Evolutionary conservation across 2,329 filamentous ascomycete genomes (phyloP), one percentile per base, ranked within the genome.

Genomic region (Drechslera avenae): DNA sequence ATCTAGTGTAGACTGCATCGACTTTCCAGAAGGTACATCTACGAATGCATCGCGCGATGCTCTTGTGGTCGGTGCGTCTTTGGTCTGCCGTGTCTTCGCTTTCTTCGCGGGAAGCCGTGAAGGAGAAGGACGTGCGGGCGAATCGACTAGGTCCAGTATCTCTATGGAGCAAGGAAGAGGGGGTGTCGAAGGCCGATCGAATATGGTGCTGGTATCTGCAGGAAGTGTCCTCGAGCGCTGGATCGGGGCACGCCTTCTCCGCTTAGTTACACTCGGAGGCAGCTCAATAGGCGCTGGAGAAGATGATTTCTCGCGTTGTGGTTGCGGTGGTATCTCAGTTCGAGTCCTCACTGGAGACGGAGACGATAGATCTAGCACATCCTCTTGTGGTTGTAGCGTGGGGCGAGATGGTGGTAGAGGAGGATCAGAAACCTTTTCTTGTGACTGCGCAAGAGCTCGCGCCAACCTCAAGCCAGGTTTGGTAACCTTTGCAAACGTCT

Each of bases 181-280:
- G 16, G 64, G 63, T 17, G 64, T 63, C 6, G 36, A 46, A 18
- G 67, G 40, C n/a, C 60, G 59, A 13, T 54, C 54, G 5, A 46
- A 14, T 9, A 39, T 21, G 2, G 42, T 37, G 28, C 49, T 52
- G 2, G 47, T 43, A 16, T 64, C 50, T 1, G 61, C 45, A 0
- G 69, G 69, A 8, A 69, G 55, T 1, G 69, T 73, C 4, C 66
- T 63, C 8, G 69, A 71, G 31, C 71, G 68, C 42, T 71, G 66
- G n/a, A 73, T 67, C 8, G 66, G 69, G 18, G 47, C 63, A 31
- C 68, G 57, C 40, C 60, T 59, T 52, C 64, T 57, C 34, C 68
- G 50, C 39, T 69, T 73, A 13, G 64, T 67, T 4, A 69, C 62
- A 28, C 63, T 72, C 4, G 68, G 39, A 23, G 71, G 65, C 2